Base-by-base conservation (phyloP, 495 filamentous ascomycete genomes). In the Aspergillus sclerotiicarbonarius region DNA sequence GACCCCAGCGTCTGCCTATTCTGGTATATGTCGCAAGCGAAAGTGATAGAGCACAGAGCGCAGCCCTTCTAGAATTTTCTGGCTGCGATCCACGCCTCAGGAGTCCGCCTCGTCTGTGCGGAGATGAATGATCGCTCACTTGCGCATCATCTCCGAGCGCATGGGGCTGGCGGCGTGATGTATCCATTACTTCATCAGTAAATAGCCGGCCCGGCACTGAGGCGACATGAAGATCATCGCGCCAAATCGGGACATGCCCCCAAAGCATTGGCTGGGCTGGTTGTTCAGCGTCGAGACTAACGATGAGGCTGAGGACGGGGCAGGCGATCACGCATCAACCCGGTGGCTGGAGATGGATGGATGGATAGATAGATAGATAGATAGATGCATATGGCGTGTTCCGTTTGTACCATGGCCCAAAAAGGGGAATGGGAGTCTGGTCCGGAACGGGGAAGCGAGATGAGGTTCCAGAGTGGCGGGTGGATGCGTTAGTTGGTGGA, bases 381-480 rank as follows among this genome's bases (percentile, higher is more conserved):
- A n/a, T 52, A 25, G 37, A 41, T 41, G 13, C n/a, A 35, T 41
- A 12, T 41, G 37, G n/a, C n/a, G n/a, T 12, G 41, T 30, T n/a
- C 35, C 8, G 30, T 30, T 37, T 30, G 30, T 8, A 9, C 16
- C 37, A 21, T 25, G 29, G 31, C 25, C 25, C 12, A 31, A 18
- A 49, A 49, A 30, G 46, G 29, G 20, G 10, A 30, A 30, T 8
- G 10, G 20, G 7, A 31, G 2, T 53, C 39, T 45, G 59, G 53
- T 16, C 39, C 48, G 30, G 41, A 51, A 53, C 49, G 49, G 48
- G 54, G 54, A 53, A 55, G 25, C 31, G 29, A 41, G 51, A 60
- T 56, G 48, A 57, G 51, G 64, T 62, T 67, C 61, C 67, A 70
- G 51, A 60, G 43, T 57, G 53, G 47, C 62, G 61, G 65, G 53